Conservation (phyloP, 1,284 basidiomycete genomes). For the Melampsora larici-populina region DNA sequence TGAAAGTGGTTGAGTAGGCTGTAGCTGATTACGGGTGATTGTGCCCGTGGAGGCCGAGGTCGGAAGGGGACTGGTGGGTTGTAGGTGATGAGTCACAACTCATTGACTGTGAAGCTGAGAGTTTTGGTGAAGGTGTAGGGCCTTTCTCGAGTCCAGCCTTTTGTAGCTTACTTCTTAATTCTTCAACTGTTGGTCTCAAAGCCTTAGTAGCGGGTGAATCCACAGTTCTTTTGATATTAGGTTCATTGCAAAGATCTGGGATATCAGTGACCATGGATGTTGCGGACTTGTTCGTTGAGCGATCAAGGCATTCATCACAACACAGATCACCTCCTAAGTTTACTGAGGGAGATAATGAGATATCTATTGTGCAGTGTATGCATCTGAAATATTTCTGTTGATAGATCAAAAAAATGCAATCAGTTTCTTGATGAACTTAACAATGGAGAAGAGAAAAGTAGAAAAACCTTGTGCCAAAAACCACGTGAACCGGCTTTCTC, state of each 20-base stretch:
- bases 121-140: not conserved
- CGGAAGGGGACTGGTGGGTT: not conserved
- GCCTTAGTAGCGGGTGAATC: constrained; percentile 31
- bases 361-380: constrained; percentile 34
- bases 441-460: not conserved
- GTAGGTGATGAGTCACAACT: not conserved
- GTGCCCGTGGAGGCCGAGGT: not conserved
- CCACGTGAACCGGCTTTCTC: constrained; percentile 31
- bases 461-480: constrained; percentile 43
- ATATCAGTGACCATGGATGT: constrained; percentile 31
- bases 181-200: constrained; percentile 38
- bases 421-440: not conserved
- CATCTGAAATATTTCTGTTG: constrained; percentile 41
- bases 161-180: constrained; percentile 33
- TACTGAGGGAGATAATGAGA: constrained; percentile 25
- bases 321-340: constrained; percentile 37
- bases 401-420: not conserved
- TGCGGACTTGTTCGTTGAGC: constrained; percentile 2
- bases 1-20: too few species aligned
- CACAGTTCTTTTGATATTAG: not conserved
- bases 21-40: too few species aligned
- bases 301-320: constrained; percentile 38
- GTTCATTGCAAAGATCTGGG: constrained; percentile 26
- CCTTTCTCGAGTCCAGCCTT: constrained; percentile 28
- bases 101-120: not conserved